Conservation (phyloP, 2,329 filamentous ascomycete genomes). For the Rhytidhysteron rufulum region DNA sequence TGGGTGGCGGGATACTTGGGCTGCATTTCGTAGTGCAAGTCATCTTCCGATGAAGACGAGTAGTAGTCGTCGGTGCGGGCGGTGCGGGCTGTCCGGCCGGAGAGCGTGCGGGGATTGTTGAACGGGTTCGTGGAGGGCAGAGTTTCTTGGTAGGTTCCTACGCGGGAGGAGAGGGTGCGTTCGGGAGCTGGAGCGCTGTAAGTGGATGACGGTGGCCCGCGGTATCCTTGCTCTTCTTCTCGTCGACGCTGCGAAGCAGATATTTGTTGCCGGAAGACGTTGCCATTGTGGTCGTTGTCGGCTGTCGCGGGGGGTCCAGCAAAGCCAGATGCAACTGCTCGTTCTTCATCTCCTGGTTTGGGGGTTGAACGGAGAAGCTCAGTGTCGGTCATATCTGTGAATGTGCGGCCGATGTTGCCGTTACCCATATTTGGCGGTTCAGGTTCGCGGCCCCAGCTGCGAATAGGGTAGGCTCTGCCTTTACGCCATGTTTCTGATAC, state of each 20-base stretch:
- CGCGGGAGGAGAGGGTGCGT: slow-evolving; percentile 17
- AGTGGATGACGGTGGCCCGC: slow-evolving; percentile 11
- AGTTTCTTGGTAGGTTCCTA: slow-evolving; percentile 27
- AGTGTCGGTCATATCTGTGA: too few relatives aligned
- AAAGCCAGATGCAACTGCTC: slow-evolving; percentile 27
- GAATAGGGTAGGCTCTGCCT: slow-evolving; percentile 56
- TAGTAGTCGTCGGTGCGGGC: slow-evolving; percentile 32
- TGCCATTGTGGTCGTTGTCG: slow-evolving; percentile 15
- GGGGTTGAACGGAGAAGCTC: slow-evolving; percentile 23
- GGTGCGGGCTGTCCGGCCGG: slow-evolving; percentile 12
- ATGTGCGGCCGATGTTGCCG: slow-evolving; percentile 24
- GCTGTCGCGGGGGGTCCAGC: slow-evolving; percentile 18
- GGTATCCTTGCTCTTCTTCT: slow-evolving; percentile 18
- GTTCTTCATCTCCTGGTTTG: slow-evolving; percentile 28
- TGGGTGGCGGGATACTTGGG: slow-evolving; percentile 18
- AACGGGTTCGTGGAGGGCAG: slow-evolving; percentile 32
- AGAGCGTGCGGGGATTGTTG: slow-evolving; percentile 12
- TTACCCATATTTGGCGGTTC: slow-evolving; percentile 23
- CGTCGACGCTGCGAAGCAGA: slow-evolving; percentile 33
- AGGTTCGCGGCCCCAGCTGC: slow-evolving; percentile 52
- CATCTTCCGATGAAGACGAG: slow-evolving; percentile 38
- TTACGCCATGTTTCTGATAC: slow-evolving; percentile 54
- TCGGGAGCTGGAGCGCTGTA: slow-evolving; percentile 24
- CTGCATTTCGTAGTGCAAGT: slow-evolving; percentile 34
- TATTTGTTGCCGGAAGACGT: slow-evolving; percentile 38